phyloP scores from a whole-genome alignment of 2,329 filamentous ascomycete species.

The Pseudogymnoascus sp. region DNA sequence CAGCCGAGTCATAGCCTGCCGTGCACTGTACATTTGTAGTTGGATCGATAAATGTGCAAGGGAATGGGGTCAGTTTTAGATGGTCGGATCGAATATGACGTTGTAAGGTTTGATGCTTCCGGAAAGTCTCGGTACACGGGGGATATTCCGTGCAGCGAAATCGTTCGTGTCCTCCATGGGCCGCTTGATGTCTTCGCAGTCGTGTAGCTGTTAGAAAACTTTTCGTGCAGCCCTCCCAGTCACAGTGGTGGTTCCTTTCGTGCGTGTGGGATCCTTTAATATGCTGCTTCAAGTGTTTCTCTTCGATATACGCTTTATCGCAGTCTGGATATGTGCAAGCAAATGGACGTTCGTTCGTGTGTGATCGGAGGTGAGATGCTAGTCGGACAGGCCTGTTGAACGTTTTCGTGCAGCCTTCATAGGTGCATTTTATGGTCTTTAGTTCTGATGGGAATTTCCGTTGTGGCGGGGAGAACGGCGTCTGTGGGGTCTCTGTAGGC shows the following conservation, averaged over 20 bases:
- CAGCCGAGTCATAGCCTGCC: slow-evolving; percentile 65
- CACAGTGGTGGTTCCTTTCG: slow-evolving; percentile 63
- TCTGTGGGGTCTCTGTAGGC: slow-evolving; percentile 37
- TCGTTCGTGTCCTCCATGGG: slow-evolving; percentile 69
- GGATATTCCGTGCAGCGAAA: slow-evolving; percentile 65
- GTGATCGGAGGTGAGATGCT: slow-evolving; percentile 71
- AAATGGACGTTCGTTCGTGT: slow-evolving; percentile 78
- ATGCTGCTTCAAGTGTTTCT: slow-evolving; percentile 80
- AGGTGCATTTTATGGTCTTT: slow-evolving; percentile 71
- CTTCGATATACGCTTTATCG: slow-evolving; percentile 75
- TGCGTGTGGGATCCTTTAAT: slow-evolving; percentile 72
- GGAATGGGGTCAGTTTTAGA: slow-evolving; percentile 61
- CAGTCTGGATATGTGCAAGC: slow-evolving; percentile 63
- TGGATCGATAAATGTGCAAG: slow-evolving; percentile 54
- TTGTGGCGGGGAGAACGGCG: slow-evolving; percentile 41
- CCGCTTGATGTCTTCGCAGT: slow-evolving; percentile 67
- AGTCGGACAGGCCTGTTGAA: slow-evolving; percentile 83
- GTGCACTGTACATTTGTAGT: slow-evolving; percentile 50
- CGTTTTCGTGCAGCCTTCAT: slow-evolving; percentile 66
- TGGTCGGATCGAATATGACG: slow-evolving; percentile 75
- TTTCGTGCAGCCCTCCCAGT: slow-evolving; percentile 66
- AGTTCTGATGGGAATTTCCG: slow-evolving; percentile 57
- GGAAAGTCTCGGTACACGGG: slow-evolving; percentile 69
- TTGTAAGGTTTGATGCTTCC: slow-evolving; percentile 79
- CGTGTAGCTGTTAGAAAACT: slow-evolving; percentile 73